Percentiles rank a stretch among this genome's conserved stretches.
phyloP scores from a whole-genome alignment of 1,284 basidiomycete genomes.

The Coniferiporia sulphurascens region DNA sequence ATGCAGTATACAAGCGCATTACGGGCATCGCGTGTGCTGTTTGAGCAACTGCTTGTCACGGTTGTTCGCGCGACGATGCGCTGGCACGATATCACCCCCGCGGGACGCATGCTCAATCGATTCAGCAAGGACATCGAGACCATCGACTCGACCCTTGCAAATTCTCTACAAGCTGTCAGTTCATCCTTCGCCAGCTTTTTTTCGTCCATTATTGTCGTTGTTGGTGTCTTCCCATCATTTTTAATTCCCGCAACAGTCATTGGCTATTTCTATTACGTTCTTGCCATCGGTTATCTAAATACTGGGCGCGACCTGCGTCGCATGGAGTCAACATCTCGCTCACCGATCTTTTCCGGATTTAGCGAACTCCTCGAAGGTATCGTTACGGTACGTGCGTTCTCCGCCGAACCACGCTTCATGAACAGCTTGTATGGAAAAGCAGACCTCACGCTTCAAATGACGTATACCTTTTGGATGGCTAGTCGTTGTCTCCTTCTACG shows the following conservation, averaged over 20 bases:
- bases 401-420: conserved; percentile 75
- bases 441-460: conserved; percentile 46
- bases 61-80: conserved; percentile 63
- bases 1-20: conserved; percentile 61
- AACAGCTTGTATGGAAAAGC: conserved; percentile 63
- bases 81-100: conserved; percentile 13
- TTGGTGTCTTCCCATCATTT: conserved; percentile 68
- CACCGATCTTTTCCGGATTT: conserved; percentile 89
- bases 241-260: conserved; percentile 66
- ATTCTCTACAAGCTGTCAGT: conserved; percentile 69
- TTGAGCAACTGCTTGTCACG: conserved; percentile 46
- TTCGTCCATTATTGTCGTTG: conserved; percentile 45
- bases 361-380: conserved; percentile 84
- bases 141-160: conserved; percentile 67
- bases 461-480: conserved; percentile 21
- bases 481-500: conserved; percentile 25
- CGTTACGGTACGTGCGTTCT: conserved; percentile 81
- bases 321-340: conserved; percentile 84
- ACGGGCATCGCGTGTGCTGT: conserved; percentile 55
- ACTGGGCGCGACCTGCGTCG: conserved; percentile 92
- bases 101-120: conserved; percentile 57
- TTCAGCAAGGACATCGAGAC: conserved; percentile 78
- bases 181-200: conserved; percentile 68
- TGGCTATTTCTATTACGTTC: conserved; percentile 50
- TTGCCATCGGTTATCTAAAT: conserved; percentile 76